Percentiles rank a stretch among this genome's conserved stretches.
Evolutionary conservation across 345 rosid genomes (phyloP).

Genomic region (Eucalyptus cloeziana): DNA sequence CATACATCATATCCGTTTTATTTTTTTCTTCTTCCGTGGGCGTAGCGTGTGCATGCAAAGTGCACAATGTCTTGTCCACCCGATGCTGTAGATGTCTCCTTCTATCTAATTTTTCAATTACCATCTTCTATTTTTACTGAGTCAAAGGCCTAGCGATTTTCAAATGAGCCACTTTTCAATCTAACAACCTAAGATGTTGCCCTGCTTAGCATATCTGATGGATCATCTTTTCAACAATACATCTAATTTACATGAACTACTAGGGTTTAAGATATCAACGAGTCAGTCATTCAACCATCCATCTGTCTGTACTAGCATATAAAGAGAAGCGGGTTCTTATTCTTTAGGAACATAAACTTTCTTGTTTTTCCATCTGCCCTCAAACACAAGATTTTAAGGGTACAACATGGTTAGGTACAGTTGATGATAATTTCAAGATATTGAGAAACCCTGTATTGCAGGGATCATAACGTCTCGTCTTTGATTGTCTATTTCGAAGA

Average conservation of each 20-base stretch:
- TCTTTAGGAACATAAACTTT: background rate
- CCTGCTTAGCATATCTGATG: background rate
- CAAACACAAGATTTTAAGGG: background rate
- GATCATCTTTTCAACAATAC: background rate
- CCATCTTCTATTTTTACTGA: background rate
- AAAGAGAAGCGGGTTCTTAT: background rate
- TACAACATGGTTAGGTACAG: background rate
- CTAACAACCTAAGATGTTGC: background rate
- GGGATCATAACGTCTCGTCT: background rate
- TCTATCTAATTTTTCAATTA: background rate
- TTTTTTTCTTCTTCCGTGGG: background rate
- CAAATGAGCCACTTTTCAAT: background rate
- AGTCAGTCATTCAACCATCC: background rate
- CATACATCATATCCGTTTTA: background rate
- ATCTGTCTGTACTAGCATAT: background rate
- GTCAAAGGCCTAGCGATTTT: background rate
- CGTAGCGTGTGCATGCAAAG: background rate
- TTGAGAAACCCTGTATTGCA: background rate
- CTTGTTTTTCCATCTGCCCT: background rate
- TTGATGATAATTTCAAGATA: background rate
- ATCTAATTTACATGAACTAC: background rate
- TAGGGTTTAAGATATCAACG: background rate
- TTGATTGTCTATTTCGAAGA: background rate
- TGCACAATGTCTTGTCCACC: background rate
- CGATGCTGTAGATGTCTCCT: background rate